Conservation (phyloP, 306 rosid species). For the Prinsepia uniflora region DNA sequence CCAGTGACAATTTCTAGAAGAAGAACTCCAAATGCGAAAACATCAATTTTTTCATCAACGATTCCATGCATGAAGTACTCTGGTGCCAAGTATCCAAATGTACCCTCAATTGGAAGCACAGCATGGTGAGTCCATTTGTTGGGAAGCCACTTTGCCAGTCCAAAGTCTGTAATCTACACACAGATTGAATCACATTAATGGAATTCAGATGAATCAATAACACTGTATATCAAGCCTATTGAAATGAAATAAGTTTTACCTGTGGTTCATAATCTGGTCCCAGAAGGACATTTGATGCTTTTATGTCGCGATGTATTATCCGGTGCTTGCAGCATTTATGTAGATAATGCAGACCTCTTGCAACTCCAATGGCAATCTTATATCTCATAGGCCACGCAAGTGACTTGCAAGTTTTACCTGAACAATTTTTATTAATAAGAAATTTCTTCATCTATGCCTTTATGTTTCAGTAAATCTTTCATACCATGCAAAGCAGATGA, state of each 20-base stretch:
- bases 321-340: conserved; percentile 82
- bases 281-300: conserved; percentile 93
- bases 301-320: conserved; percentile 90
- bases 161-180: conserved; percentile 77
- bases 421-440: conserved; percentile 1
- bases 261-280: conserved; percentile 91
- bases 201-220: neutral
- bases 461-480: neutral
- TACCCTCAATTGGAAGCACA: conserved; percentile 85
- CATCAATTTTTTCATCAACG: conserved; percentile 90
- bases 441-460: neutral
- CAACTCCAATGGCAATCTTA: conserved; percentile 78
- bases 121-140: conserved; percentile 98
- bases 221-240: neutral
- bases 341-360: conserved; percentile 91
- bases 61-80: conserved; percentile 93
- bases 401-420: conserved; percentile 53
- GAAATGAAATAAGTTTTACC: conserved; percentile 35
- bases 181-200: neutral
- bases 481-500: conserved; percentile 88
- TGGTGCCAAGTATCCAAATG: conserved; percentile 92
- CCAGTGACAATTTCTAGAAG: conserved; percentile 87
- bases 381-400: conserved; percentile 77
- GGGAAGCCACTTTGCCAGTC: conserved; percentile 99
- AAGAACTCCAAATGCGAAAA: conserved; percentile 78